Conservation (phyloP, 2,329 filamentous ascomycete genomes). For the Cadophora sp. region DNA sequence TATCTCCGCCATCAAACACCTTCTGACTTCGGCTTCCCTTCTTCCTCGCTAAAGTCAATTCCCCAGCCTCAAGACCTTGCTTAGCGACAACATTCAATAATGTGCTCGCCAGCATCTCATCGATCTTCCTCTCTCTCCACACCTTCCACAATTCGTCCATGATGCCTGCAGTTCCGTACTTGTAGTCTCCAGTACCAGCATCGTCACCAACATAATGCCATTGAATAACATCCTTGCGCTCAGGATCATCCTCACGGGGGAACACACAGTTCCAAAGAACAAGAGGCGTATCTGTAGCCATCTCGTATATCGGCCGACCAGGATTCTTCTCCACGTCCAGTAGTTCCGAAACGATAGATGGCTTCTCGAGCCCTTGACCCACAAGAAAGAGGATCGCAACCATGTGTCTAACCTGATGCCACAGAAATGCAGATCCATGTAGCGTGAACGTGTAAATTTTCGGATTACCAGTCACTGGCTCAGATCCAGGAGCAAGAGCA, state of each 20-base stretch:
- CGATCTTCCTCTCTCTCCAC: constrained; percentile 87
- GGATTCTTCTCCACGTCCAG: constrained; percentile 77
- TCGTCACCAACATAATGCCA: constrained; percentile 85
- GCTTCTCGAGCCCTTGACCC: constrained; percentile 83
- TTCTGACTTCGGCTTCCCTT: constrained; percentile 43
- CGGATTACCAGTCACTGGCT: constrained; percentile 41
- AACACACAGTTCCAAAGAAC: constrained; percentile 98
- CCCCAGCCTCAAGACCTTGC: constrained; percentile 44
- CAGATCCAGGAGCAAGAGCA: constrained; percentile 50
- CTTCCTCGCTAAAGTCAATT: constrained; percentile 44
- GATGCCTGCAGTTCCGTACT: constrained; percentile 70
- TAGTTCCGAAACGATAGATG: constrained; percentile 74
- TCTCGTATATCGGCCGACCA: constrained; percentile 82
- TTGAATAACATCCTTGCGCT: constrained; percentile 64
- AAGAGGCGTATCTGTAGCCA: constrained; percentile 88
- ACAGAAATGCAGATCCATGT: constrained; percentile 90
- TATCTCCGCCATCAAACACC: constrained; percentile 63
- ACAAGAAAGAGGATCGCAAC: constrained; percentile 91
- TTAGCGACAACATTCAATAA: constrained; percentile 68
- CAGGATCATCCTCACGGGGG: constrained; percentile 56
- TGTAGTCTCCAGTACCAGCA: constrained; percentile 57
- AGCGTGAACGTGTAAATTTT: constrained; percentile 90
- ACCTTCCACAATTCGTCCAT: constrained; percentile 80
- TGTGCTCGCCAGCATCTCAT: constrained; percentile 81
- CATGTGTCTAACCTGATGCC: constrained; percentile 98